These are phyloP conservation scores for Glycine soja DNA, from an alignment of 306 rosid genomes.

Conservation along the genomic window DNA sequence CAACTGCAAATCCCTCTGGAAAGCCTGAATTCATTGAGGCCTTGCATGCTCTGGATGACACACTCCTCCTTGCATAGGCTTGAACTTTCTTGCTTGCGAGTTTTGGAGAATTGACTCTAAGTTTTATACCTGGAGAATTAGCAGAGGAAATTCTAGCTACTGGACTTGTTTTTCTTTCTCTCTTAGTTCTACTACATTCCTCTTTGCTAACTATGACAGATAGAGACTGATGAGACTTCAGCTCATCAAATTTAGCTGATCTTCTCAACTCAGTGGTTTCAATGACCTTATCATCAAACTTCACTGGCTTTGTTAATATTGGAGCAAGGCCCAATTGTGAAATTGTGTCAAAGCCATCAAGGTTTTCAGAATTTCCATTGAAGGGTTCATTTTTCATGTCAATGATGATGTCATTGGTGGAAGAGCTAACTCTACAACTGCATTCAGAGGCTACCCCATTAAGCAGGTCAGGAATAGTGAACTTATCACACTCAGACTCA, in stretches of 20 bases:
- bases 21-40: constrained; percentile 48
- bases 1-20: constrained; percentile 75
- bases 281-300: constrained; percentile 51
- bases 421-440: constrained; percentile 66
- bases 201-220: constrained; percentile 51
- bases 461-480: constrained; percentile 48
- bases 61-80: constrained; percentile 64
- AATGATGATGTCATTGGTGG: constrained; percentile 70
- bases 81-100: constrained; percentile 63
- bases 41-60: constrained; percentile 52
- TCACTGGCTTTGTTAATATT: constrained; percentile 64
- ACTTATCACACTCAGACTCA: constrained; percentile 55
- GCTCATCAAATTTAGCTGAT: constrained; percentile 51
- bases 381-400: constrained; percentile 65
- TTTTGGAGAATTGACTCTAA: constrained; percentile 71
- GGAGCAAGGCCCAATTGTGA: constrained; percentile 68
- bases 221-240: constrained; percentile 39
- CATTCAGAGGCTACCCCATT: constrained; percentile 54
- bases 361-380: constrained; percentile 51
- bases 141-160: constrained; percentile 52
- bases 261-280: constrained; percentile 48
- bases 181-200: constrained; percentile 45
- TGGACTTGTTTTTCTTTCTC: constrained; percentile 38
- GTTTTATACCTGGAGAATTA: constrained; percentile 62
- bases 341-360: constrained; percentile 54